Evolutionary conservation across 352 stramenopile genomes (phyloP).

Genomic region (Pythium plurisporium): DNA sequence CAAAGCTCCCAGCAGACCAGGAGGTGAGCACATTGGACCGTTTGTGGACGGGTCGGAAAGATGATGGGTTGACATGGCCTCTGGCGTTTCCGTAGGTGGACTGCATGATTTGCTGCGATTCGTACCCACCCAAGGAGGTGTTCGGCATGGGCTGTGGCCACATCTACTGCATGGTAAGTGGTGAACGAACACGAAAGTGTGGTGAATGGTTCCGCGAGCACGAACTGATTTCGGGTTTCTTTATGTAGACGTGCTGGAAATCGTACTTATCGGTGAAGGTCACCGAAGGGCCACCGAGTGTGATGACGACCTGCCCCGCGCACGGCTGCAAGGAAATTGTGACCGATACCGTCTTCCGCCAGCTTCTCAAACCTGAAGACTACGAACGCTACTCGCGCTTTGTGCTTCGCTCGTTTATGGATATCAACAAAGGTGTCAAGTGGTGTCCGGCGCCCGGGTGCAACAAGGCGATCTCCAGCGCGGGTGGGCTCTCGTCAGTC

Average conservation of each 20-base stretch:
- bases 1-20: constrained; percentile 30
- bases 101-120: constrained; percentile 95
- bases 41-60: too few species aligned
- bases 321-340: constrained; percentile 93
- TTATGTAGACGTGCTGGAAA: constrained; percentile 73
- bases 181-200: constrained; percentile 31
- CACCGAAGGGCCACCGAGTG: constrained; percentile 90
- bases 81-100: constrained; percentile 50
- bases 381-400: constrained; percentile 90
- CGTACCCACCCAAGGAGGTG: constrained; percentile 60
- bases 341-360: constrained; percentile 60
- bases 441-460: constrained; percentile 97
- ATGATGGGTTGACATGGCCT: too few species aligned
- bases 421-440: constrained; percentile 96
- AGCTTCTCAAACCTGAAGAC: constrained; percentile 60
- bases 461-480: constrained; percentile 90
- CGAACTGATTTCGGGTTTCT: neutral
- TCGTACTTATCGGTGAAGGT: constrained; percentile 85
- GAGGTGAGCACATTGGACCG: constrained; percentile 44
- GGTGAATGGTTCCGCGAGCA: neutral
- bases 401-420: constrained; percentile 96
- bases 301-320: constrained; percentile 94
- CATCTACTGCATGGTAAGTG: constrained; percentile 92
- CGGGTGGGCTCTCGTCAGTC: constrained; percentile 74
- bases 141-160: constrained; percentile 96